Base-by-base conservation (phyloP, 2,329 filamentous ascomycete species). In the Exutisphaerella laricina region DNA sequence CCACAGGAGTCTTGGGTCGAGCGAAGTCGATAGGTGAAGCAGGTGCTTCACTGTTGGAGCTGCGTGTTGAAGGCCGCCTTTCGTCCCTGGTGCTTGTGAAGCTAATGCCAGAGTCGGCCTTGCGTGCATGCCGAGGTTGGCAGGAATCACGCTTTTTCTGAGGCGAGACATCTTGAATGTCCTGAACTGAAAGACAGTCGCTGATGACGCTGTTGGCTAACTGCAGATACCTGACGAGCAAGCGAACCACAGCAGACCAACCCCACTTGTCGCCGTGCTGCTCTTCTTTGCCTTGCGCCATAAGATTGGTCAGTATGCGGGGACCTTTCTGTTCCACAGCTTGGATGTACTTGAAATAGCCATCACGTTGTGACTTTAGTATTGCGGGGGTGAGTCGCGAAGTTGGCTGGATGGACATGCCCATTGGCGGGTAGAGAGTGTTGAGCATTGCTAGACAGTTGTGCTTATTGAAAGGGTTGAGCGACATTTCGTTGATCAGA, bases 361-460 rank as follows among this genome's bases (percentile, higher is more conserved):
- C 70, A 22, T 76, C 70, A n/a, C 80, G 75, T 55, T 83, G 78
- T 9, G 67, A 65, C 44, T 71, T 70, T 41, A 84, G 66, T 5
- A 74, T 68, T 18, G 70, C 61, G 3, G 66, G 60, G 6, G 72
- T 77, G 45, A 82, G 60, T 39, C 75, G 70, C 20, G 70, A 63
- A 7, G 75, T 77, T 4, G 74, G 75, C 31, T 48, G 48, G 12
- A 64, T 61, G 9, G 63, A 61, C 31, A 69, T 67, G 30, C 74
- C 68, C 9, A 51, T 46, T 2, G 80, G 78, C 5, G 80, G 80
- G 50, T 82, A 78, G 21, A 84, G 67, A 7, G 79, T 83, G 63
- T 84, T 84, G 38, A 84, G 73, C 73, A 84, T 79, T 40, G 78
- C 80, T 50, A 82, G 70, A 57, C 79, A 81, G 58, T 82, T 82